Evolutionary conservation across 495 filamentous ascomycete genomes (phyloP), one percentile per base, ranked within the genome.

Genomic region (Xylaria venustula): DNA sequence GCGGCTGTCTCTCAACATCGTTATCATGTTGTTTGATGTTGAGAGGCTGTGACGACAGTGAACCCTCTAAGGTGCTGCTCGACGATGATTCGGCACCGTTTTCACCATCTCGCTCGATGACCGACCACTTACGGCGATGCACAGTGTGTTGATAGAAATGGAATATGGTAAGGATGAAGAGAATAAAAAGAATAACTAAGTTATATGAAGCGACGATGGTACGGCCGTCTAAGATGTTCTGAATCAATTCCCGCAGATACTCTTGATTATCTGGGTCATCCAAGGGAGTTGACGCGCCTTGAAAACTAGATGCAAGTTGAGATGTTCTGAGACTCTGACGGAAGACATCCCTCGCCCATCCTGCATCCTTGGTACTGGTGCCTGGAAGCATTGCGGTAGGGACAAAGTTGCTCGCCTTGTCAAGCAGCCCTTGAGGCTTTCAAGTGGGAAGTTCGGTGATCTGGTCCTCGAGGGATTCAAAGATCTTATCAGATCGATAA

Each of bases 181-280:
- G 62, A 19, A 73, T 62, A 7, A 54, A 22, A 17, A 77, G 15
- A n/a, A 78, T 48, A 25, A 65, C 64, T 14, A 75, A 32, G 44
- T 75, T 78, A 54, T 78, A 77, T 2, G 63, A 70, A 14, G 57
- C 61, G 14, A 72, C 67, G 26, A 81, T 65, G 22, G 37, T 34
- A 30, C 75, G 74, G 8, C 72, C 67, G 17, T 74, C 55, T 55
- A 66, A 71, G 36, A 77, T 62, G 14, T 67, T 60, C 9, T 60
- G 32, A 44, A 77, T 71, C 8, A 78, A 56, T 8, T 67, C 37
- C n/a, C 58, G 55, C 11, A 78, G 40, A 22, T 76, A 78, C 28
- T 67, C 55, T 8, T 71, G 64, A 37, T 68, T 69, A 17, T 74
- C 72, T 12, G 73, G 72, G 61, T 70, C 63, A 47, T 59, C 56